Conservation (phyloP, 2,329 filamentous ascomycete genomes). For the Aspergillus piperis region DNA sequence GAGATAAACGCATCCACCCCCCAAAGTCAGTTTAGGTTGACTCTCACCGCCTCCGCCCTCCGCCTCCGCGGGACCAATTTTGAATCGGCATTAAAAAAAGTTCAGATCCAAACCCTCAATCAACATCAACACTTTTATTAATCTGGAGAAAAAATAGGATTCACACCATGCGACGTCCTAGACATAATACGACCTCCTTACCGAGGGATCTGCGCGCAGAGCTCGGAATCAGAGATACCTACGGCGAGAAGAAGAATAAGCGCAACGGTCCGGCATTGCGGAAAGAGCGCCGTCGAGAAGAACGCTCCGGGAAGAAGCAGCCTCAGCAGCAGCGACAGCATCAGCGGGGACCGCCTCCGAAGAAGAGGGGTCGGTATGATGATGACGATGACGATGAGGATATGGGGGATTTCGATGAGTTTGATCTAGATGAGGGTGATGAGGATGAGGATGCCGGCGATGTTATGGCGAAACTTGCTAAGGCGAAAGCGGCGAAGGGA, state of each 20-base stretch:
- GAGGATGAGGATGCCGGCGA: neutral
- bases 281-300: slow-evolving; percentile 68
- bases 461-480: too few species aligned
- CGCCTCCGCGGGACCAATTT: slow-evolving; percentile 27
- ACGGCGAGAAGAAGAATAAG: slow-evolving; percentile 35
- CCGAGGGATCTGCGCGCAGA: slow-evolving; percentile 43
- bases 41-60: slow-evolving; percentile 23
- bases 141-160: neutral
- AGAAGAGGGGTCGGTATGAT: slow-evolving; percentile 18
- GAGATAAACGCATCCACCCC: too few species aligned
- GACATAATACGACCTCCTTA: slow-evolving; percentile 46
- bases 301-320: slow-evolving; percentile 63
- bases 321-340: too few species aligned
- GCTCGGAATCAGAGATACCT: slow-evolving; percentile 41
- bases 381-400: slow-evolving; percentile 28
- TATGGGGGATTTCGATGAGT: slow-evolving; percentile 29
- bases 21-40: slow-evolving; percentile 7
- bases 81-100: slow-evolving; percentile 29
- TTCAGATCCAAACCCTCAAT: neutral
- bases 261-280: slow-evolving; percentile 42
- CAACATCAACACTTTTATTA: neutral
- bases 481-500: slow-evolving; percentile 9
- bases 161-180: slow-evolving; percentile 35
- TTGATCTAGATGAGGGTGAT: slow-evolving; percentile 24
- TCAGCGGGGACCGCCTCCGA: slow-evolving; percentile 24